Percentiles rank a stretch among this genome's conserved stretches.
Evolutionary conservation across 2,329 filamentous ascomycete genomes (phyloP).

Genomic region (Aspergillus melleus): DNA sequence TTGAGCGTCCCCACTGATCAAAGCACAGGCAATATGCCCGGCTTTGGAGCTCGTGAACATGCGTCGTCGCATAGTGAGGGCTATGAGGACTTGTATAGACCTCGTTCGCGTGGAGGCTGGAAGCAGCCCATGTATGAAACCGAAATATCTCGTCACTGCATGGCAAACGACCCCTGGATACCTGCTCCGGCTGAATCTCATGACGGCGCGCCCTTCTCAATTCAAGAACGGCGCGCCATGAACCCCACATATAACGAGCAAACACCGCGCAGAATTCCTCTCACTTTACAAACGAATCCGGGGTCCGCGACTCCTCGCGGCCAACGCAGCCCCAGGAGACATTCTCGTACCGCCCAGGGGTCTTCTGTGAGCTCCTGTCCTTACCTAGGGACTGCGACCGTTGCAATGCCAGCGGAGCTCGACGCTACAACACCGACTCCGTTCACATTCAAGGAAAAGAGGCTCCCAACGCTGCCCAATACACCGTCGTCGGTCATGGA

Average conservation of each 20-base stretch:
- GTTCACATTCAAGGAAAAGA: constrained; percentile 35
- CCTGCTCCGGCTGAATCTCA: constrained; percentile 13
- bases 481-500: constrained; percentile 48
- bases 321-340: constrained; percentile 16
- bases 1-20: constrained; percentile 10
- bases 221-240: constrained; percentile 40
- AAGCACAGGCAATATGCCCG: neutral
- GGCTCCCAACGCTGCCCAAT: constrained; percentile 48
- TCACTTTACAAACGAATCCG: constrained; percentile 29
- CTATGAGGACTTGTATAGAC: neutral
- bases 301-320: constrained; percentile 2
- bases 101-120: neutral
- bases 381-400: constrained; percentile 20
- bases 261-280: constrained; percentile 26
- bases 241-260: constrained; percentile 29
- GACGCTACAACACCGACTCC: constrained; percentile 28
- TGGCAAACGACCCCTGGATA: constrained; percentile 14
- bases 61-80: neutral
- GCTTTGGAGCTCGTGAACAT: neutral
- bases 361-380: constrained; percentile 24
- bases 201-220: constrained; percentile 25
- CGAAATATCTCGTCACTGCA: constrained; percentile 3
- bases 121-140: neutral
- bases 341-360: constrained; percentile 6
- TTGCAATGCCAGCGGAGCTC: constrained; percentile 12